A percentile compares a stretch with the other conserved stretches of the same genome.
These are phyloP conservation scores for Candida stauntonica DNA, from an alignment of 805 yeast genomes.

Conservation along the genomic window DNA sequence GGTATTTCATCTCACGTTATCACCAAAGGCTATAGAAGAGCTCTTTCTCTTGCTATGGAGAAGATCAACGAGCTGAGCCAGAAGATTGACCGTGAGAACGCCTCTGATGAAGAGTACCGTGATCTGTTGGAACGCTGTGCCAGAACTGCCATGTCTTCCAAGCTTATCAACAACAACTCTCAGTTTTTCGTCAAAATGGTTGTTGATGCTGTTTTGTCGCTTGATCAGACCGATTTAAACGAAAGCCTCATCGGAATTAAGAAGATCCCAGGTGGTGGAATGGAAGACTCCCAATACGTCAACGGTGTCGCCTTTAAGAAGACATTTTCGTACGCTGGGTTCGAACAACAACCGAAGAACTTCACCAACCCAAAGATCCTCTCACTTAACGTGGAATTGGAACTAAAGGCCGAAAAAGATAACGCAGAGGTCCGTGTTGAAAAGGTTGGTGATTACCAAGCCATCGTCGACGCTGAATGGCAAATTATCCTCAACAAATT, in stretches of 20 bases:
- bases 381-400: constrained; percentile 86
- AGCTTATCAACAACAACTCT: constrained; percentile 82
- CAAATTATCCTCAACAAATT: constrained; percentile 83
- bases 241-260: constrained; percentile 91
- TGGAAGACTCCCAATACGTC: constrained; percentile 87
- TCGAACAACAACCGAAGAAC: constrained; percentile 94
- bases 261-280: constrained; percentile 92
- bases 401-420: constrained; percentile 96
- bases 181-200: constrained; percentile 93
- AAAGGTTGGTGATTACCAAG: constrained; percentile 90
- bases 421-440: constrained; percentile 97
- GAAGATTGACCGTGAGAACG: constrained; percentile 51
- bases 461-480: constrained; percentile 99
- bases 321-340: constrained; percentile 96
- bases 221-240: constrained; percentile 82
- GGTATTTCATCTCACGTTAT: constrained; percentile 91
- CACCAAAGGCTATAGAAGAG: constrained; percentile 80
- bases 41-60: constrained; percentile 70
- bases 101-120: constrained; percentile 50
- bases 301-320: constrained; percentile 97
- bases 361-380: constrained; percentile 79
- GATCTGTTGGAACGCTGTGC: constrained; percentile 88
- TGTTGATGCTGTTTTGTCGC: constrained; percentile 86
- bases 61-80: constrained; percentile 73
- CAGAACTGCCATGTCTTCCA: constrained; percentile 95